phyloP scores from a whole-genome alignment of 169 alveolate genomes.

The Babesia ovis region DNA sequence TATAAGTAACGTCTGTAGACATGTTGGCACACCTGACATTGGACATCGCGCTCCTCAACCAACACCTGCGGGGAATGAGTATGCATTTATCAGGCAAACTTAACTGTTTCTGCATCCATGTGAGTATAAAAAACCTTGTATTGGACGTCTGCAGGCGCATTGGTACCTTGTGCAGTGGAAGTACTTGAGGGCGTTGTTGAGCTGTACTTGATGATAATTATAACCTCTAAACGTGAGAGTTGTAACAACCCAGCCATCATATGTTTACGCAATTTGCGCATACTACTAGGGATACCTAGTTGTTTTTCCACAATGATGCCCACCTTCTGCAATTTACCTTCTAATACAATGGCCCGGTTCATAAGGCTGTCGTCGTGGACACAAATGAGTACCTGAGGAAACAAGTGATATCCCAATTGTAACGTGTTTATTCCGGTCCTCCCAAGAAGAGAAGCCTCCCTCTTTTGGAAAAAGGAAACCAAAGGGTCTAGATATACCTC shows the following conservation, averaged over 20 bases:
- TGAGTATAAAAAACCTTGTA: constrained; percentile 29
- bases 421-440: constrained; percentile 1
- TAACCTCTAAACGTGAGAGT: constrained; percentile 33
- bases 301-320: constrained; percentile 52
- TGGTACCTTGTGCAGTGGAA: background rate
- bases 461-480: constrained; percentile 11
- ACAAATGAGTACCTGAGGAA: constrained; percentile 58
- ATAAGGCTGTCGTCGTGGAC: constrained; percentile 29
- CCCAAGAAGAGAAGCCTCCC: background rate
- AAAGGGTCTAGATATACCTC: constrained; percentile 52
- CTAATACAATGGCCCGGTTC: constrained; percentile 34
- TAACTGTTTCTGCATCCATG: constrained; percentile 25
- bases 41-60: constrained; percentile 40
- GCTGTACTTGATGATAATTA: constrained; percentile 22
- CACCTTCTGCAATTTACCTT: constrained; percentile 23
- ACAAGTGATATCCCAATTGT: constrained; percentile 26
- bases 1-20: constrained; percentile 37
- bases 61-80: constrained; percentile 16
- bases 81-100: background rate
- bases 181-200: constrained; percentile 1
- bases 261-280: constrained; percentile 34
- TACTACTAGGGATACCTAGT: constrained; percentile 33
- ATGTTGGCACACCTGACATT: constrained; percentile 31
- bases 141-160: constrained; percentile 13
- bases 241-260: constrained; percentile 22